Percentiles rank a stretch among this genome's conserved stretches.
Conservation (phyloP, 1,284 basidiomycete species). For the Tilletiopsis washingtonensis region DNA sequence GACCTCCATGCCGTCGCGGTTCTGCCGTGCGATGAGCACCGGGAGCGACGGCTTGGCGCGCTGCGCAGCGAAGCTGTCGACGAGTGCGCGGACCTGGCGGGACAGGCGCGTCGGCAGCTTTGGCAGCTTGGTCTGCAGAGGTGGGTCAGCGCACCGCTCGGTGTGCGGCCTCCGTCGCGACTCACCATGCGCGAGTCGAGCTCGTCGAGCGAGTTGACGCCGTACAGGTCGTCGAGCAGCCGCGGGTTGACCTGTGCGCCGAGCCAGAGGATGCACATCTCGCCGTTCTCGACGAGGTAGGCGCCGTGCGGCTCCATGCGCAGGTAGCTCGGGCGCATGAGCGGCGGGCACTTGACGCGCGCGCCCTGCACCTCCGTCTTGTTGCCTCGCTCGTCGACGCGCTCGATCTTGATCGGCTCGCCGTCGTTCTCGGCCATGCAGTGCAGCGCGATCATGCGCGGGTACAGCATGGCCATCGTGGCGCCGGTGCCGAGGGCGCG, state of each 20-base stretch:
- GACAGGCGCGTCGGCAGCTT: slow-evolving; percentile 69
- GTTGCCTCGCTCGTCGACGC: slow-evolving; percentile 48
- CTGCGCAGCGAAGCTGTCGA: slow-evolving; percentile 61
- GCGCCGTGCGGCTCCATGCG: slow-evolving; percentile 86
- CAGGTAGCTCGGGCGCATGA: slow-evolving; percentile 74
- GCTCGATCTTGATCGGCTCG: slow-evolving; percentile 53
- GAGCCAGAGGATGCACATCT: slow-evolving; percentile 82
- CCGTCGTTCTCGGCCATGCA: slow-evolving; percentile 68
- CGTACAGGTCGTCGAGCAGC: slow-evolving; percentile 76
- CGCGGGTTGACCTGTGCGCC: slow-evolving; percentile 73
- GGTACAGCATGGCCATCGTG: slow-evolving; percentile 77
- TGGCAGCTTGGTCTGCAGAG: slow-evolving; percentile 62
- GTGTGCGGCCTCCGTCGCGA: slow-evolving; percentile 2
- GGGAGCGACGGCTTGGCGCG: slow-evolving; percentile 60
- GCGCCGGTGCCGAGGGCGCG: slow-evolving; percentile 62
- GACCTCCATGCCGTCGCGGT: slow-evolving; percentile 82
- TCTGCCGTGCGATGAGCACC: slow-evolving; percentile 77
- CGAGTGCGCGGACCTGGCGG: slow-evolving; percentile 72
- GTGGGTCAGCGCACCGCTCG: background rate
- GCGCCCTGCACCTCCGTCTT: slow-evolving; percentile 50
- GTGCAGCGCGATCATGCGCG: slow-evolving; percentile 79
- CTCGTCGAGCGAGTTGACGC: slow-evolving; percentile 66
- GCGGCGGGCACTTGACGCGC: slow-evolving; percentile 62
- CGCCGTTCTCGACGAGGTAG: slow-evolving; percentile 91
- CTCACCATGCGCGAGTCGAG: slow-evolving; percentile 68